phyloP scores from a whole-genome alignment of 108 stramenopile genomes.

The Cyclotella baltica region DNA sequence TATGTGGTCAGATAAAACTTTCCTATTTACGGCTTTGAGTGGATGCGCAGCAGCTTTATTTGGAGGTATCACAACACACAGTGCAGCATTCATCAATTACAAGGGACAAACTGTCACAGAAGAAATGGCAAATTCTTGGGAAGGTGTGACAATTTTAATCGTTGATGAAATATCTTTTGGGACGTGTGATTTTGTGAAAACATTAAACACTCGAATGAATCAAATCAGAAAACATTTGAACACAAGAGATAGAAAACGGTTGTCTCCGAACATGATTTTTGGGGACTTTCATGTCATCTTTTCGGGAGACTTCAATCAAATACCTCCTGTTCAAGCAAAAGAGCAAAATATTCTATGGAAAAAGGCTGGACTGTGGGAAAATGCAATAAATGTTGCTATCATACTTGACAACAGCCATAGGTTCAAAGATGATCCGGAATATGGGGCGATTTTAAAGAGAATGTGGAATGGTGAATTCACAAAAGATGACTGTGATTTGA shows the following conservation, averaged over 20 bases:
- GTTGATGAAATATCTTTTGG: constrained; percentile 31
- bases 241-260: not conserved
- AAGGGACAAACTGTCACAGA: not conserved
- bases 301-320: constrained; percentile 3
- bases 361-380: constrained; percentile 12
- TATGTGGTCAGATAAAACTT: not conserved
- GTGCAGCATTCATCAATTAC: not conserved
- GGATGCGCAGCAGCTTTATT: constrained; percentile 8
- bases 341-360: not conserved
- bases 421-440: constrained; percentile 19
- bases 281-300: constrained; percentile 2
- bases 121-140: not conserved
- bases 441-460: not conserved
- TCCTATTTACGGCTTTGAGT: constrained; percentile 17
- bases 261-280: not conserved
- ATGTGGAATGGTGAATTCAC: constrained; percentile 2
- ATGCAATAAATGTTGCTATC: constrained; percentile 6
- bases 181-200: not conserved
- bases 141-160: constrained; percentile 12
- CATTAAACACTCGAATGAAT: not conserved
- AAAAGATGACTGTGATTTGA: not conserved
- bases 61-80: constrained; percentile 7
- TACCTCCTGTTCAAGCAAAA: not conserved
- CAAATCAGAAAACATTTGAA: constrained; percentile 6
- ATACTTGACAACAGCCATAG: constrained; percentile 17